Evolutionary conservation across 768 basidiomycete genomes (phyloP), one percentile per base, ranked within the genome.

Genomic region (Xerocomellus dryophilus): DNA sequence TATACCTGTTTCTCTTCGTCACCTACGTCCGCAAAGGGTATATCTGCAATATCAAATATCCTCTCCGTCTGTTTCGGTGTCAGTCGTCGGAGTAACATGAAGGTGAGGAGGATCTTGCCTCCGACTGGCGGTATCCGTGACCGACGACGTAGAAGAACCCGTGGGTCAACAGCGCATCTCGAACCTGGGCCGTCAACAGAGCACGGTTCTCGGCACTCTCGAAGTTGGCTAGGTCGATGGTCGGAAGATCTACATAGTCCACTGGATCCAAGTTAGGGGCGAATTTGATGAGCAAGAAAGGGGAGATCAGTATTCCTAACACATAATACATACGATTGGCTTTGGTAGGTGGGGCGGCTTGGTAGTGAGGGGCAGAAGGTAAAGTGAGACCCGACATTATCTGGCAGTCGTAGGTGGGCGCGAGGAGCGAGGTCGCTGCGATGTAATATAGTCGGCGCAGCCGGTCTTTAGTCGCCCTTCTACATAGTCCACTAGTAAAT

Each of bases 231-330:
- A 85, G 60, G 56, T 84, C 82, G 48, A 84, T 75, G 48, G 79
- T 71, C 1, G 79, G 71, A 14, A 85, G 73, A 39, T 82, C 77
- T 4, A 79, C 83, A 63, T 70, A 78, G 20, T 76, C 73, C 63
- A 77, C 76, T 78, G 53, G 20, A 52, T 64, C 72, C 45, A 73
- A 46, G 5, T 59, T 9, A 54, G 35, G 5, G 4, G 10, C 5
- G 25, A 7, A 2, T 8, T 5, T n/a, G 17, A 48, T 12, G 5
- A 27, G 17, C 23, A 17, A 44, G 23, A 47, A n/a, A 36, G 14
- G 12, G 32, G 3, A 34, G 20, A 29, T 43, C 17, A 20, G 25
- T 14, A 17, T 5, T 2, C 8, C 7, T 17, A 4, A 17, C 8
- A 29, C 27, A 10, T 25, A 18, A 31, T 4, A 68, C 76, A 44